Percentiles rank a stretch among this genome's conserved stretches.
Evolutionary conservation across 768 basidiomycete species (phyloP).

Genomic region (Hysterangium stoloniferum): DNA sequence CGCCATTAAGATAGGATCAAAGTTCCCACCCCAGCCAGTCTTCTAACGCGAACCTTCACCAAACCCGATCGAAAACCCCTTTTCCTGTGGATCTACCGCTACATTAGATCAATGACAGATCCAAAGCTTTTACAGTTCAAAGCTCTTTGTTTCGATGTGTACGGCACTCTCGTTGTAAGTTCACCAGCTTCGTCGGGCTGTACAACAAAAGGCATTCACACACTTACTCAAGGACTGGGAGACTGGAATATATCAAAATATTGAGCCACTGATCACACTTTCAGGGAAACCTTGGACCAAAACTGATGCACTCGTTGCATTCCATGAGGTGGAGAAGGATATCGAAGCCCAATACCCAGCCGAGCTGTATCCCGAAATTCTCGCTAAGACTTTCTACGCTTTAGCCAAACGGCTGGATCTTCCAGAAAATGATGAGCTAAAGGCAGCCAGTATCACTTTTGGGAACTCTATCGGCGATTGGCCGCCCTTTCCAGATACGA

Average conservation of each 20-base stretch:
- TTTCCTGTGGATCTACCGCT: too few relatives aligned
- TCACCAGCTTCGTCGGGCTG: not conserved
- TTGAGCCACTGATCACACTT: slow-evolving; percentile 41
- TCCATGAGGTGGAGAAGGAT: slow-evolving; percentile 43
- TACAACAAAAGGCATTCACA: not conserved
- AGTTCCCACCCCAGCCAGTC: too few relatives aligned
- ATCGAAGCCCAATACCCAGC: slow-evolving; percentile 51
- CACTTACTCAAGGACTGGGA: slow-evolving; percentile 57
- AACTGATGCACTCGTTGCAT: slow-evolving; percentile 45
- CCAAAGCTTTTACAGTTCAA: slow-evolving; percentile 19
- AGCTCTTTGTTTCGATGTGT: slow-evolving; percentile 66
- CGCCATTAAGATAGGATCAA: too few relatives aligned
- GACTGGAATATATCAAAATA: slow-evolving; percentile 47
- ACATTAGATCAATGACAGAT: too few relatives aligned
- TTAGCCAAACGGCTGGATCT: slow-evolving; percentile 27
- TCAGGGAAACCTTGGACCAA: slow-evolving; percentile 39
- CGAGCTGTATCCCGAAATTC: slow-evolving; percentile 53
- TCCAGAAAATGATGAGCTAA: slow-evolving; percentile 18
- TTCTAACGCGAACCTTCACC: too few relatives aligned
- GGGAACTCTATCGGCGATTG: slow-evolving; percentile 54
- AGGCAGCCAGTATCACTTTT: slow-evolving; percentile 40
- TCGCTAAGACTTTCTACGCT: slow-evolving; percentile 32
- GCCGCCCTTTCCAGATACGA: slow-evolving; percentile 62
- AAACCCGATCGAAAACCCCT: too few relatives aligned
- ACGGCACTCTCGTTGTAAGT: slow-evolving; percentile 59